A percentile compares a stretch with the other conserved stretches of the same genome.
phyloP scores from a whole-genome alignment of 2,329 filamentous ascomycete genomes.

The Aureobasidium melanogenum region DNA sequence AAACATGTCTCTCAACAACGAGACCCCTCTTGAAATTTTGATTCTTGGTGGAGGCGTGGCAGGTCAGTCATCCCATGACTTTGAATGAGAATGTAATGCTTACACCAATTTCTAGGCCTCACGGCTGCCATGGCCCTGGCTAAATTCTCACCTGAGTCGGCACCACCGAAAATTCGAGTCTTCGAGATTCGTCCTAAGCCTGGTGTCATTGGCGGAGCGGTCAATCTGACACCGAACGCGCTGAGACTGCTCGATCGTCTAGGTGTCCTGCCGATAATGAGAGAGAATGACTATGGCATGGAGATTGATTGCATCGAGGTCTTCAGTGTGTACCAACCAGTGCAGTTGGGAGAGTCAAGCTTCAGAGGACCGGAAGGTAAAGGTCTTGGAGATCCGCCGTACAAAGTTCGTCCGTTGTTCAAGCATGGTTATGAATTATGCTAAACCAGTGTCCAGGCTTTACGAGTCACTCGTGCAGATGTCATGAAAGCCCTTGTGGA shows the following conservation, averaged over 20 bases:
- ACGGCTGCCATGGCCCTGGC: conserved; percentile 41
- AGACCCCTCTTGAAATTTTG: conserved; percentile 5
- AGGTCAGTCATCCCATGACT: background rate
- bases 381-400: conserved; percentile 36
- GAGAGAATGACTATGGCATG: conserved; percentile 30
- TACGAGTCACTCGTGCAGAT: conserved; percentile 37
- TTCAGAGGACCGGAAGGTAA: conserved; percentile 35
- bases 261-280: conserved; percentile 28
- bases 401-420: conserved; percentile 21
- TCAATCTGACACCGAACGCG: conserved; percentile 41
- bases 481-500: conserved; percentile 34
- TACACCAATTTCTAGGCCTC: conserved; percentile 28
- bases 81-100: background rate
- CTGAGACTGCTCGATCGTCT: conserved; percentile 31
- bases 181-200: conserved; percentile 40
- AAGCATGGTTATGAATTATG: background rate
- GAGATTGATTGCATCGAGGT: conserved; percentile 36
- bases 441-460: conserved; percentile 17
- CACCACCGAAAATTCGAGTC: conserved; percentile 35
- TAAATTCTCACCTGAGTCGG: conserved; percentile 26
- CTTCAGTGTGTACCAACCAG: conserved; percentile 34
- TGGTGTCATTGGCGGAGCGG: conserved; percentile 37
- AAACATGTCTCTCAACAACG: background rate
- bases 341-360: conserved; percentile 34
- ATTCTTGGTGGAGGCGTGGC: conserved; percentile 12